Conservation (phyloP, 225 moss, liverwort and hornwort species). For the Bryoerythrophyllum caledonicum region DNA sequence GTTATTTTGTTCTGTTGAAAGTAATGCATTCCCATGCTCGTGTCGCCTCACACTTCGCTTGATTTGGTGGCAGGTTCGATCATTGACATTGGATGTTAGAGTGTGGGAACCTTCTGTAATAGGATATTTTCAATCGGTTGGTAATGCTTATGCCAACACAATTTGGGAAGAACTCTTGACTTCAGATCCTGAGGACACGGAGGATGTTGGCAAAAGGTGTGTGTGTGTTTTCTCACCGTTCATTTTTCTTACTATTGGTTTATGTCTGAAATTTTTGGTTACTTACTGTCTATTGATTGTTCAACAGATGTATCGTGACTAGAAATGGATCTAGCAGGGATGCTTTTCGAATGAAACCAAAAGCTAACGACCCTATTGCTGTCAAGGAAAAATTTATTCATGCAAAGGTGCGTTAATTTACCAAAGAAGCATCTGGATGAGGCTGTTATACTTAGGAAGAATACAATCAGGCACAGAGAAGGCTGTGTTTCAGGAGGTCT, state of each 20-base stretch:
- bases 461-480: neutral
- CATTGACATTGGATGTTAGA: slow-evolving; percentile 77
- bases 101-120: slow-evolving; percentile 90
- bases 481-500: neutral
- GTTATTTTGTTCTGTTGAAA: neutral
- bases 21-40: neutral
- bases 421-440: slow-evolving; percentile 1
- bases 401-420: slow-evolving; percentile 37
- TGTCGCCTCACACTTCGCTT: neutral
- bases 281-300: slow-evolving; percentile 13
- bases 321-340: slow-evolving; percentile 35
- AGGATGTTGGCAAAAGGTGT: slow-evolving; percentile 40
- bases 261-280: neutral
- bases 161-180: slow-evolving; percentile 71
- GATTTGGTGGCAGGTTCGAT: slow-evolving; percentile 54
- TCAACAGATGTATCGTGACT: slow-evolving; percentile 23
- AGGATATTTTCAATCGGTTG: slow-evolving; percentile 67
- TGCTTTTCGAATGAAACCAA: slow-evolving; percentile 53
- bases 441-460: neutral
- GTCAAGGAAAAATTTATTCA: slow-evolving; percentile 80
- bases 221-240: slow-evolving; percentile 5
- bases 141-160: slow-evolving; percentile 71
- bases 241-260: neutral
- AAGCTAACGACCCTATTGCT: slow-evolving; percentile 51
- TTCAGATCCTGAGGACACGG: slow-evolving; percentile 31